Base-by-base conservation (phyloP, 129 eudicot species). In the Flaveria trinervia region DNA sequence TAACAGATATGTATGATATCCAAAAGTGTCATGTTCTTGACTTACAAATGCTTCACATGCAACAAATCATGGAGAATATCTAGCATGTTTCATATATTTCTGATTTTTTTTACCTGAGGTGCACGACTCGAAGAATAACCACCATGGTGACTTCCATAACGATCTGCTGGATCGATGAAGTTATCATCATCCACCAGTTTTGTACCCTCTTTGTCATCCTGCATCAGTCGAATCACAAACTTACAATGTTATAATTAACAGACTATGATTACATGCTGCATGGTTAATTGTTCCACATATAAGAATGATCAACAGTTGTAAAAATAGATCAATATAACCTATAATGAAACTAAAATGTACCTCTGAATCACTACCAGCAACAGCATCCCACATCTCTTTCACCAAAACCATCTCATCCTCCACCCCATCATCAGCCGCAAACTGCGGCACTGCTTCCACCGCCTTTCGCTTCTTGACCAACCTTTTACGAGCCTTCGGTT, bases 351-450 rank as follows among this genome's bases (percentile, higher is more conserved):
- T 30, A 30, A 65, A 65, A 44, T 65, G 55, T 74, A 74, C 98
- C 98, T 93, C 98, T 1, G 97, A 89, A 83, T 89, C 91, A 3
- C 87, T 96, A 0, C 96, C 93, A 9, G 96, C 97, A 73, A 93
- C 54, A 0, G 97, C 89, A 57, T 89, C 96, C 98, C 98, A 93
- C 98, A 93, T 91, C 92, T 93, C 98, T 84, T 90, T 86, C 48
- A 84, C 84, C 69, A 77, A 60, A 20, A 49, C 79, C 54, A 76
- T 80, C 77, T 81, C 90, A 70, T 79, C 90, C 64, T 75, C 91
- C 45, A 44, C 96, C 23, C 73, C 89, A 54, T 80, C 88, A 57
- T 55, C 75, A 25, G 76, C 77, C 6, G 76, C 85, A 33, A 77
- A 74, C 25, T 79, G 89, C 30, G 85, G 84, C 52, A 71, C 25